phyloP scores from a whole-genome alignment of 495 filamentous ascomycete species.

The Lasiosphaeria ovina region DNA sequence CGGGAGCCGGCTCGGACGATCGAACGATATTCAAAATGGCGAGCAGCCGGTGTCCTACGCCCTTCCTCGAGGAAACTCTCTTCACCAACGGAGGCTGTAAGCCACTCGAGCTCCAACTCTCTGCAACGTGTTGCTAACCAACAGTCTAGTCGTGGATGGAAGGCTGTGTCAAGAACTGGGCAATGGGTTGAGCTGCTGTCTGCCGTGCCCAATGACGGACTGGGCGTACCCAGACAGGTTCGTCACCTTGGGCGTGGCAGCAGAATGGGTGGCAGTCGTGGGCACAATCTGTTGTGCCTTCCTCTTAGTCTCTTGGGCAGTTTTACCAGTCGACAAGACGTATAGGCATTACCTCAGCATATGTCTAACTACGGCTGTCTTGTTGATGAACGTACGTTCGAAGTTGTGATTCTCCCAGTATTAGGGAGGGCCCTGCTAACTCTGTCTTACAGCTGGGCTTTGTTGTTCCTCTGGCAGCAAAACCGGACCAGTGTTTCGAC shows the following conservation, averaged over 20 bases:
- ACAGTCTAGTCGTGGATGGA: slow-evolving; percentile 60
- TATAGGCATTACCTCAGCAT: slow-evolving; percentile 90
- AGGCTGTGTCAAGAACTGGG: slow-evolving; percentile 51
- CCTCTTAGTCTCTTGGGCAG: slow-evolving; percentile 75
- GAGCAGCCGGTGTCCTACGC: slow-evolving; percentile 31
- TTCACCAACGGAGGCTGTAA: slow-evolving; percentile 43
- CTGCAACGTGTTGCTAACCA: slow-evolving; percentile 15
- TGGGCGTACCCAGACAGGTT: slow-evolving; percentile 84
- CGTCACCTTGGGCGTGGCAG: slow-evolving; percentile 56
- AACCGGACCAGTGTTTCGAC: slow-evolving; percentile 82
- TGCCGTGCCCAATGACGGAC: slow-evolving; percentile 83
- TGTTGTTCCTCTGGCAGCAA: slow-evolving; percentile 80
- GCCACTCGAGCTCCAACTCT: slow-evolving; percentile 18
- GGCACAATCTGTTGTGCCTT: slow-evolving; percentile 70
- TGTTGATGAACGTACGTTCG: slow-evolving; percentile 71
- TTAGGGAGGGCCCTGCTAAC: slow-evolving; percentile 2
- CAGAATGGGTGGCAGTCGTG: slow-evolving; percentile 77
- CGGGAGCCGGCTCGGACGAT: background rate
- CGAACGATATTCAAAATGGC: slow-evolving; percentile 27
- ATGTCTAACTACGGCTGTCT: slow-evolving; percentile 70
- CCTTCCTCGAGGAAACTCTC: slow-evolving; percentile 35
- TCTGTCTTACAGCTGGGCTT: slow-evolving; percentile 62
- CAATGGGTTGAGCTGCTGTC: slow-evolving; percentile 61
- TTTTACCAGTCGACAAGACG: slow-evolving; percentile 86
- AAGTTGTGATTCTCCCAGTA: background rate